Base-by-base conservation (phyloP, 2,329 filamentous ascomycete genomes). In the Verticillium nonalfalfae region DNA sequence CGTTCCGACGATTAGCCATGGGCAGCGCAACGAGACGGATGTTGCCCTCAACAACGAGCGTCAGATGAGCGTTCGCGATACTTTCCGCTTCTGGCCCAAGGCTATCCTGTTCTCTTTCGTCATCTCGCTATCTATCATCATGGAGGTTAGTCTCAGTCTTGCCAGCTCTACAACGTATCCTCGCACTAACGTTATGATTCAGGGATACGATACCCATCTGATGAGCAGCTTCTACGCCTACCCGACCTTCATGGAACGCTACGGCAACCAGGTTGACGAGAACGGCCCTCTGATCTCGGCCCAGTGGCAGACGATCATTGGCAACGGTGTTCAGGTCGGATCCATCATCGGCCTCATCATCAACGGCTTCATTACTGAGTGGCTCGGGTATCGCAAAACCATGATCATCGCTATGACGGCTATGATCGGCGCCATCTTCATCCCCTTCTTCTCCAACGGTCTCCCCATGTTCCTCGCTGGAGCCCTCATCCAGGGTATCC, bases 221-320 rank as follows among this genome's bases (percentile, higher is more conserved):
- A 70, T 84, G 4, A 73, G 76, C 1, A 81, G 78, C 54, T 72
- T 84, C 50, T 84, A 81, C 65, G 58, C 39, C 45, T 50, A 50
- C 45, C 45, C 45, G 18, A 50, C 18, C n/a, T 83, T 78, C 67
- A 78, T 76, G 64, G 61, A 72, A 64, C 80, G 75, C 63, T 85
- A 78, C 63, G 81, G 81, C 1, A 71, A 71, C 3, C 74, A 72
- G 2, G 76, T 74, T 33, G 82, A 81, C 61, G 73, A 50, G 45
- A 50, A 2, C 34, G 10, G 7, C 2, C 10, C 7, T 15, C 3
- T 78, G 39, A 72, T 87, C 26, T 78, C 80, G 1, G 80, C 83
- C 0, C 74, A 79, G 0, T 87, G 85, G 85, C 84, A 86, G 69
- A 80, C 81, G 0, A 84, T 78, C 0, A 68, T 87, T 2, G 79